Base-by-base conservation (phyloP, 2,329 filamentous ascomycete species). In the Calonectria crousiana region DNA sequence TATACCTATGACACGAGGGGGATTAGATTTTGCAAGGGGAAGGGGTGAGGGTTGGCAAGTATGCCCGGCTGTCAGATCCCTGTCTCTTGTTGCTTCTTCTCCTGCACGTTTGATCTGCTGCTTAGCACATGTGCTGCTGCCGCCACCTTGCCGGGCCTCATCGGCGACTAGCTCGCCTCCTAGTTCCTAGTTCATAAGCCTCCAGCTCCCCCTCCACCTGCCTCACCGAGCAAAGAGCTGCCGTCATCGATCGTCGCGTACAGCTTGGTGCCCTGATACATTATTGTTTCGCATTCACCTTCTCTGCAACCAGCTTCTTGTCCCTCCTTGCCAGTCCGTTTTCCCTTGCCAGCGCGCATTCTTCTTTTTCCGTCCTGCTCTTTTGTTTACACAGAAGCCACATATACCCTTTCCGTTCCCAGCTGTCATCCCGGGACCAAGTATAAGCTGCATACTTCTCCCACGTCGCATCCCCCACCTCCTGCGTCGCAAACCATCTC, bases 391-490 rank as follows among this genome's bases (percentile, higher is more conserved):
- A 28, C 23, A 60, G 44, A 60, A 69, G 67, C 52, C 67, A 69
- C 67, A 49, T 69, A 56, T 69, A 56, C 67, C 53, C 67, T 60
- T 69, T 56, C 52, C 56, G 52, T 44, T 41, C 56, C n/a, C 56
- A 62, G 36, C 56, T 41, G 56, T n/a, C 38, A 9, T 23, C 23
- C 11, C 4, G 30, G 32, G 20, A n/a, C 47, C 44, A 30, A 23
- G 18, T 53, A 67, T 69, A 69, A 60, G 52, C 51, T 36, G 28
- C 32, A 41, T 34, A 30, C 52, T 38, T 34, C 30, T 58, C 44
- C 51, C 60, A 41, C 71, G 62, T 74, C 62, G 64, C 71, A 78
- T 69, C 67, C 66, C 52, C 70, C 30, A 60, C 49, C 38, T 47
- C 23, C 20, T 20, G 28, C 32, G 52, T 69, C 67, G 67, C 52